Evolutionary conservation across 2,329 filamentous ascomycete genomes (phyloP), one percentile per base, ranked within the genome.

Genomic region (Arthrobotrys sinensis): DNA sequence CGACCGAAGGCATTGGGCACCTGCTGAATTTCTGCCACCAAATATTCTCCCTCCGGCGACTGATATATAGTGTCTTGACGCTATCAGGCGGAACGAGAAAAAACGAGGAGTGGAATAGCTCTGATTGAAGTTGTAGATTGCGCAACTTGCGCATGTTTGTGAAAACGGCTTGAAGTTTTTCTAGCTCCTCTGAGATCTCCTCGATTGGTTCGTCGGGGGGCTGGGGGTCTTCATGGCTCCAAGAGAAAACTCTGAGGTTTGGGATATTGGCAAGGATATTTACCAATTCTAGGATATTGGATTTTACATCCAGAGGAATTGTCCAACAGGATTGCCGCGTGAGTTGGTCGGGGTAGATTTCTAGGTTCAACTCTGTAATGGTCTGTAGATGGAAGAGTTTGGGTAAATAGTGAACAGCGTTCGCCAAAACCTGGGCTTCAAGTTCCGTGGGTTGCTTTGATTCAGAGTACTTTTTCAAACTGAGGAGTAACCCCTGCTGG

Each of bases 1-100:
- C n/a, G 43, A 45, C 12, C n/a, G 43, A n/a, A 3, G 43, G 43
- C n/a, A 45, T 45, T 16, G 43, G 43, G 16, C 12, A 45, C 16
- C n/a, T 16, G 7, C 43, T 45, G 19, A 65, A 65, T 38, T 50
- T 50, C 11, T 16, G 62, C 62, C 43, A 50, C 62, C 43, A 50
- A 6, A 32, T 16, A 21, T 28, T 16, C 19, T 24, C 34, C 28
- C 19, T 50, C 0, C 32, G n/a, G 16, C 32, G n/a, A 19, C 43
- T 21, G 28, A 48, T 48, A 28, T 28, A 28, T 28, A 28, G 24
- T 4, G 24, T 21, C n/a, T 50, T 34, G 24, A 50, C 28, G 19
- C 32, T 65, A 10, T 48, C 43, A 5, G 43, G 43, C 4, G 60
- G 60, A 10, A 65, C 14, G 21, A 65, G 60, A 8, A 65, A 34